A percentile compares a stretch with the other conserved stretches of the same genome.
phyloP scores from a whole-genome alignment of 2,329 filamentous ascomycete species.

The Xylogone sp. region DNA sequence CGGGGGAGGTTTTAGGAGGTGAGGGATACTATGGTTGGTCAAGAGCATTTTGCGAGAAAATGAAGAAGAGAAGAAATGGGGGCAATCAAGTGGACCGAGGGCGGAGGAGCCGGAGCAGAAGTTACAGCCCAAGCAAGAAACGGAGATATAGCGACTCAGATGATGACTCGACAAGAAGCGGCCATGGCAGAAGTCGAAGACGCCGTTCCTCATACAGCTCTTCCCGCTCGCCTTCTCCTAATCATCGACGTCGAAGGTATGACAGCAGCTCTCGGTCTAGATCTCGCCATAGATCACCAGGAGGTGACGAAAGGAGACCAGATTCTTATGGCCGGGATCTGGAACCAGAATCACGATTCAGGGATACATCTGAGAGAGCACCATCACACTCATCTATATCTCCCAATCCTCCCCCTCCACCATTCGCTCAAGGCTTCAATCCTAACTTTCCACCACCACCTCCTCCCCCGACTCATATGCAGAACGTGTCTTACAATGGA shows the following conservation, averaged over 20 bases:
- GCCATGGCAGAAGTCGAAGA: conserved; percentile 12
- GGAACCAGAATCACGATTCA: not conserved
- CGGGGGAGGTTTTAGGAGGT: conserved; percentile 55
- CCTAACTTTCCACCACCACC: conserved; percentile 16
- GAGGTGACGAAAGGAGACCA: conserved; percentile 3
- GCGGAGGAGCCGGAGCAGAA: conserved; percentile 12
- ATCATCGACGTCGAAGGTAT: conserved; percentile 5
- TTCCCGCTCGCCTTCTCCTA: conserved; percentile 23
- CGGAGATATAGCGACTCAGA: conserved; percentile 24
- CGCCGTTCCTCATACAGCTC: conserved; percentile 25
- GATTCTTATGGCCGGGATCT: conserved; percentile 3
- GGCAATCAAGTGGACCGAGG: conserved; percentile 10
- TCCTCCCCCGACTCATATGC: conserved; percentile 16
- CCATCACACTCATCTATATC: conserved; percentile 10
- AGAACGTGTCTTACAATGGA: conserved; percentile 12
- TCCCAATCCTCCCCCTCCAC: conserved; percentile 7
- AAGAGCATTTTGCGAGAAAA: conserved; percentile 72
- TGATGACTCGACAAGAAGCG: conserved; percentile 13
- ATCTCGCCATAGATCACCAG: conserved; percentile 12
- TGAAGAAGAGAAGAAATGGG: conserved; percentile 55
- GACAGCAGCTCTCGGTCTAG: conserved; percentile 9
- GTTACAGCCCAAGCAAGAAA: conserved; percentile 23
- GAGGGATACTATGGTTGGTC: conserved; percentile 91
- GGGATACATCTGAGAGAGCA: conserved; percentile 5
- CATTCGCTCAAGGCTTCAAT: conserved; percentile 19